Base-by-base conservation (phyloP, 1,139 yeast species). In the Wickerhamomyces sp. region DNA sequence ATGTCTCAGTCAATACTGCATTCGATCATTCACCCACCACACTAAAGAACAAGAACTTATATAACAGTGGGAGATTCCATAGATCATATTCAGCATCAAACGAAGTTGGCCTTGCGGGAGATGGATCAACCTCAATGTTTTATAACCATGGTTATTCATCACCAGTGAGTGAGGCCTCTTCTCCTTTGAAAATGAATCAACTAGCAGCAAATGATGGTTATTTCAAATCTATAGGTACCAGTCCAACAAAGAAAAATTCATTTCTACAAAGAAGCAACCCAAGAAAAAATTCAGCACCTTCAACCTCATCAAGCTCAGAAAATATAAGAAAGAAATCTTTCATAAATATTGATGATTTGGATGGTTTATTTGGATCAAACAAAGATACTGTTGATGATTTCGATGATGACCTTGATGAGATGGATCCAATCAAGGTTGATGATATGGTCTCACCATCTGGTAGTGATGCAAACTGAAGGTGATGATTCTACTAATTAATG, bases 51-150 rank as follows among this genome's bases (percentile, higher is more conserved):
- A 38, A 38, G 31, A 26, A n/a, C 5, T 30, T 6, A n/a, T 6
- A 7, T 2, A 11, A 7, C 4, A 38, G 26, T 9, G 40, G 33
- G 31, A 44, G 49, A 32, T 47, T 45, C 27, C 53, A 54, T 10
- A 50, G 60, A 42, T 56, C 59, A 0, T 51, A 50, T 32, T 56
- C 59, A 3, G 56, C 57, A 5, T 47, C 56, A 7, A 46, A 51
- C 27, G 53, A 29, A 29, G 31, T 9, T 11, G 31, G 31, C 31
- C 10, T 10, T 29, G 31, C 13, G 11, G 31, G 13, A 10, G 13
- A 48, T 11, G 45, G 39, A 6, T 7, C 43, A 10, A 39, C 45
- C 1, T 39, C 43, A 10, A 45, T 47, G 36, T 45, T 40, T 27
- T 33, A 47, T 3, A 46, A 49, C 9, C 47, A 45, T 18, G 45